Base-by-base conservation (phyloP, 2,329 filamentous ascomycete species). In the Fusarium albidum region DNA sequence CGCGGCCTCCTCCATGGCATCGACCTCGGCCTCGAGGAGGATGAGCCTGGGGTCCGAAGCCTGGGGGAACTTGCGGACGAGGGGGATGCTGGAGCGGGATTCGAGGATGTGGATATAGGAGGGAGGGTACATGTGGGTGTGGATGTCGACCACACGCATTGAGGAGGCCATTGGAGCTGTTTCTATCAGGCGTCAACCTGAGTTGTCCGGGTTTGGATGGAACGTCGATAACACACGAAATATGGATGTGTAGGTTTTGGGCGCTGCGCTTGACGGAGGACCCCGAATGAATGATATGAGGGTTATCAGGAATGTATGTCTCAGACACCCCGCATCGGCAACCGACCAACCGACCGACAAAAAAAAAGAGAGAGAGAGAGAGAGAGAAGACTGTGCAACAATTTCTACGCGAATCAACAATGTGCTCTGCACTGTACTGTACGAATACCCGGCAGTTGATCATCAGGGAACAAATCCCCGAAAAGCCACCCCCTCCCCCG, bases 51-150 rank as follows among this genome's bases (percentile, higher is more conserved):
- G 82, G 35, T 84, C 82, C 14, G 77, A 70, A 18, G 75, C 63
- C 37, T 76, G 82, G 52, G 78, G 79, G 64, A 91, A 91, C 14
- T 79, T 82, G 52, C 88, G 83, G 52, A 93, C 85, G 53, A 92
- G 84, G 28, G 90, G 90, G 56, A 93, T 90, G 17, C 77, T 78
- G 39, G 75, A 69, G 47, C 86, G 80, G 12, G 82, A 79, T 68
- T 83, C 78, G 52, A 88, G 82, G 52, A 88, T 81, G 55, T 77
- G 68, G 65, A 88, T 79, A 66, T 88, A 88, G 18, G 79, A 81
- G 5, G 85, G 84, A 13, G 86, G 84, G 70, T 88, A 89, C 81
- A 89, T 86, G 73, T 89, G 85, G 3, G 85, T 88, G 78, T 89
- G 86, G 68, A 88, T 81, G 73, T 89, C 86, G 50, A 88, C 86